These are phyloP conservation scores for Rhipidocladum racemiflorum DNA, from an alignment of 176 grass and related monocot genomes.

Conservation along the genomic window DNA sequence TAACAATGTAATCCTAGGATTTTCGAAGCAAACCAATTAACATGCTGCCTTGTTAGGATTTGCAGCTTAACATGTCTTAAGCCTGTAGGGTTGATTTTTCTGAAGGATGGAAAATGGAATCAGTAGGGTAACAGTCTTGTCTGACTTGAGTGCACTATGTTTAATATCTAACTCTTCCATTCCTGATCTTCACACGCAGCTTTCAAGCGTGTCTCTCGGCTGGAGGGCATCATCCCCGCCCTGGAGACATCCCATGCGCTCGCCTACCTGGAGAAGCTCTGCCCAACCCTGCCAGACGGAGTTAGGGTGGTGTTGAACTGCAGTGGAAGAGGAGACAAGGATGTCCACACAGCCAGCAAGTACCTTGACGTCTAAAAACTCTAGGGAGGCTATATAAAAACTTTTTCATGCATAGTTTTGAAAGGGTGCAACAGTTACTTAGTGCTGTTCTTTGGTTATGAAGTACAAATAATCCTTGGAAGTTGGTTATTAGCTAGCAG, in stretches of 20 bases:
- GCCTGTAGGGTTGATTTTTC: neutral
- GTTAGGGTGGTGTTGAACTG: slow-evolving; percentile 74
- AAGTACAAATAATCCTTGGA: slow-evolving; percentile 32
- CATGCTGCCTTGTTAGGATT: neutral
- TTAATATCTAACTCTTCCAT: neutral
- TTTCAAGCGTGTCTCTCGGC: slow-evolving; percentile 77
- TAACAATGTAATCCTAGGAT: neutral
- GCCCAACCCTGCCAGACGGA: slow-evolving; percentile 68
- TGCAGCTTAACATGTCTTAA: neutral
- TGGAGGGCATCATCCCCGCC: slow-evolving; percentile 98
- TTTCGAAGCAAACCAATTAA: neutral
- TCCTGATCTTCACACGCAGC: slow-evolving; percentile 39
- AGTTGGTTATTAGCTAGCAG: neutral
- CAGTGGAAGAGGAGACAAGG: slow-evolving; percentile 95
- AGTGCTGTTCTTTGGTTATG: slow-evolving; percentile 18
- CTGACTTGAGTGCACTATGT: neutral
- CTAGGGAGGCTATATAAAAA: neutral
- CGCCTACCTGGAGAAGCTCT: slow-evolving; percentile 80
- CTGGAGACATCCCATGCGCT: slow-evolving; percentile 93
- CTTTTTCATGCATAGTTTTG: slow-evolving; percentile 29
- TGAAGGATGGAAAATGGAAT: neutral
- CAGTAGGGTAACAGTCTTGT: neutral
- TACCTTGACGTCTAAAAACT: slow-evolving; percentile 64
- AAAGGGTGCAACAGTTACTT: neutral
- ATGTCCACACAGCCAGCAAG: slow-evolving; percentile 94